phyloP scores from a whole-genome alignment of 352 stramenopile species.

The Thraustochytrium striatum region DNA sequence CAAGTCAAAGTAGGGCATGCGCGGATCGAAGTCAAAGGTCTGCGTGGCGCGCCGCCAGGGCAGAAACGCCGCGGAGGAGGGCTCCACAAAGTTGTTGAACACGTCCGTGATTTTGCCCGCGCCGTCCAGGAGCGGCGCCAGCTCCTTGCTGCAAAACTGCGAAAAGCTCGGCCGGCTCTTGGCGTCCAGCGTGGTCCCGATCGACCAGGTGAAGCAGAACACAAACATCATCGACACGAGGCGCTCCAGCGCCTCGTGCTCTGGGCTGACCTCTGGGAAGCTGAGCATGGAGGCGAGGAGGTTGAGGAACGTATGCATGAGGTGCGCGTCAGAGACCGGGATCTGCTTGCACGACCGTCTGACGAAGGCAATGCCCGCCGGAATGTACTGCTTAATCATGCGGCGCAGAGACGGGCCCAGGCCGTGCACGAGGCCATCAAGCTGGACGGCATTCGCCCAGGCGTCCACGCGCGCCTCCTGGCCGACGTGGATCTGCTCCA shows the following conservation, averaged over 20 bases:
- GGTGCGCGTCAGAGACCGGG: constrained; percentile 67
- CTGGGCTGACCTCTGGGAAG: constrained; percentile 27
- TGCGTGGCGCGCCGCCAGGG: constrained; percentile 81
- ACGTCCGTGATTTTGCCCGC: constrained; percentile 59
- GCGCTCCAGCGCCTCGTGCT: constrained; percentile 9
- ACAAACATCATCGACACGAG: constrained; percentile 61
- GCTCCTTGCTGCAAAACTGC: constrained; percentile 72
- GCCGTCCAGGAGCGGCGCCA: constrained; percentile 50
- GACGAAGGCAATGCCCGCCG: constrained; percentile 67
- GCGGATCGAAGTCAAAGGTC: constrained; percentile 73
- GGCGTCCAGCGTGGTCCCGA: constrained; percentile 53
- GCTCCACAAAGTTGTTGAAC: constrained; percentile 82
- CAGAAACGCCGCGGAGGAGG: constrained; percentile 65
- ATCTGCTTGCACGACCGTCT: constrained; percentile 55
- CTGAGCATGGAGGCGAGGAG: constrained; percentile 73
- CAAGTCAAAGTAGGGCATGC: constrained; percentile 85
- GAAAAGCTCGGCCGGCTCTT: constrained; percentile 66
- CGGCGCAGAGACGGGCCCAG: constrained; percentile 52
- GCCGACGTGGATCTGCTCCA: constrained; percentile 74
- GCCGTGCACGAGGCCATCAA: constrained; percentile 57
- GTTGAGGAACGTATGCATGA: constrained; percentile 76
- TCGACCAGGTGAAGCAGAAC: constrained; percentile 60
- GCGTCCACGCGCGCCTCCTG: constrained; percentile 58
- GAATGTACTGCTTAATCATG: constrained; percentile 82
- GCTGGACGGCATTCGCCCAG: constrained; percentile 61